Conservation (phyloP, 139 green algal species). For the Chlamydomonas sp. region DNA sequence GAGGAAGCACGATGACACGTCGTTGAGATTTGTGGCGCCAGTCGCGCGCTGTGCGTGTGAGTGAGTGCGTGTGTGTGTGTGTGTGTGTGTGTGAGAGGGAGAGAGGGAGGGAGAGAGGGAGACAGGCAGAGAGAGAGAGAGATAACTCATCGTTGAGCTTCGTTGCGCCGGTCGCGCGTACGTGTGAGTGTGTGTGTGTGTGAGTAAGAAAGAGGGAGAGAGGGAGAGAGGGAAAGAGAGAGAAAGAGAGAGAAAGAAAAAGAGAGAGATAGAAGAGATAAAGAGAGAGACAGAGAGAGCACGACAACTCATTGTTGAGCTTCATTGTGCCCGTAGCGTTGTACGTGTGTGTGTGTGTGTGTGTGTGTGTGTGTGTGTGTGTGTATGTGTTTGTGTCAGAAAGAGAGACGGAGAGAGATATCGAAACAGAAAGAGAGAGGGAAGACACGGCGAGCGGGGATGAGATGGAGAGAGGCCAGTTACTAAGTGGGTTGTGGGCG, state of each 20-base stretch:
- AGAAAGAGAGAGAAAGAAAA: too few species aligned
- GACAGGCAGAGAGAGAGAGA: too few species aligned
- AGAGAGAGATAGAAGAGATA: too few species aligned
- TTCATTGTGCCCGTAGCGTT: background rate
- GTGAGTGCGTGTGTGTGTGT: background rate
- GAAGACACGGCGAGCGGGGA: too few species aligned
- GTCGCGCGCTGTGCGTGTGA: constrained; percentile 53
- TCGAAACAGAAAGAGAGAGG: too few species aligned
- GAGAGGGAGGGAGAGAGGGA: too few species aligned
- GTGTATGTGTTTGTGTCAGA: background rate
- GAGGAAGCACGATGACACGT: constrained; percentile 74
- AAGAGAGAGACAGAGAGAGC: too few species aligned
- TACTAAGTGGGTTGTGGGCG: too few species aligned
- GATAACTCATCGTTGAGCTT: constrained; percentile 85
- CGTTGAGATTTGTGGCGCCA: constrained; percentile 89
- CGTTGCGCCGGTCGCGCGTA: constrained; percentile 74
- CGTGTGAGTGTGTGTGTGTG: background rate
- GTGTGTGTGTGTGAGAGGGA: background rate
- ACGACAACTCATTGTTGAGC: background rate
- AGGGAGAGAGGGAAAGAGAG: too few species aligned
- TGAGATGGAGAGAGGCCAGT: too few species aligned
- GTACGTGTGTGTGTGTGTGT: constrained; percentile 11
- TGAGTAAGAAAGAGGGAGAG: background rate
- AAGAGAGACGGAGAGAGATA: background rate
- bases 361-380: constrained; percentile 13